Evolutionary conservation across 2,329 filamentous ascomycete genomes (phyloP), one percentile per base, ranked within the genome.

Genomic region (Stylonectria norvegica): DNA sequence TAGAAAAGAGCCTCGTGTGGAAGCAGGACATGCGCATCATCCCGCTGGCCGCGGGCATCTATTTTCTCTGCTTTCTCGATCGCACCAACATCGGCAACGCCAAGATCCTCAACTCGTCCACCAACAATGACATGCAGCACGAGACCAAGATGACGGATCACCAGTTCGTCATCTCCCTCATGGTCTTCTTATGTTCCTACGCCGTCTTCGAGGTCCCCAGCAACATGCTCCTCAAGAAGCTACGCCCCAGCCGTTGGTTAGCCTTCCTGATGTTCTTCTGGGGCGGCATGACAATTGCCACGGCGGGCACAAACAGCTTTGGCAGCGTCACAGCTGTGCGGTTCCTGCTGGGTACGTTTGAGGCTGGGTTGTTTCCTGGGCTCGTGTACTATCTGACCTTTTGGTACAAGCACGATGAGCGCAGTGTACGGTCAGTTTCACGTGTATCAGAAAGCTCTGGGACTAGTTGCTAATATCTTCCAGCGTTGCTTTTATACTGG

Each of bases 371-470:
- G 1, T 87, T 87, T 45, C 62, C 62, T 0, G 61, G 62, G 0
- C 64, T 86, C 49, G 76, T 79, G 0, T 68, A 80, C 61, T 87
- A 86, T 51, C 67, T 89, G 34, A 88, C 85, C 0, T 79, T 87
- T 46, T 89, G 86, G 73, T 89, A 89, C 61, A 80, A 75, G 31
- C 78, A 79, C 50, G 73, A 78, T 14, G 85, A 89, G 63, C 73
- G 86, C 4, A 84, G 82, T 16, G 64, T 87, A n/a, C 75, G 63
- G 59, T 63, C 38, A 46, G 59, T 54, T 19, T n/a, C n/a, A n/a
- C n/a, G n/a, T n/a, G n/a, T n/a, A n/a, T n/a, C 28, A 14, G 33
- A 29, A 35, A 45, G 32, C 16, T 43, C 20, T 25, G 32, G 30
- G 23, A 16, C 19, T 5, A 20, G 16, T 34, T 46, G 17, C 51